A percentile compares a stretch with the other conserved stretches of the same genome.
phyloP scores from a whole-genome alignment of 2,329 filamentous ascomycete genomes.

The Periconia macrospinosa region DNA sequence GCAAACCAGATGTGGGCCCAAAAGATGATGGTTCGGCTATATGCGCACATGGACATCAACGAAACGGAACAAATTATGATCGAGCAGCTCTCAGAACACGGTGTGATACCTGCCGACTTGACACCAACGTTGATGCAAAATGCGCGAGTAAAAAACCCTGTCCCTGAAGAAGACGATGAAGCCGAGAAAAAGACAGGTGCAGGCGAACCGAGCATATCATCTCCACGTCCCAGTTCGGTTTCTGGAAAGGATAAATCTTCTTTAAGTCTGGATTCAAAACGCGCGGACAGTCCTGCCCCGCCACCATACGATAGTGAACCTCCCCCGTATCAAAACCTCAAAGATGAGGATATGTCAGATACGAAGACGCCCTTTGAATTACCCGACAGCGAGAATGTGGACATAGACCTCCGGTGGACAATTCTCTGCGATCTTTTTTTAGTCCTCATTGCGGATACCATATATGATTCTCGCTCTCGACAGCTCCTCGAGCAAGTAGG shows the following conservation, averaged over 20 bases:
- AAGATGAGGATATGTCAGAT: conserved; percentile 72
- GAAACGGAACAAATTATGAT: conserved; percentile 96
- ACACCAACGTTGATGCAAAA: conserved; percentile 89
- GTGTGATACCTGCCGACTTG: conserved; percentile 80
- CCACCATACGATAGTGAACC: conserved; percentile 58
- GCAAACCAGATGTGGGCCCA: conserved; percentile 94
- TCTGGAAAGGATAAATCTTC: conserved; percentile 28
- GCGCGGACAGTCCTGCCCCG: conserved; percentile 42
- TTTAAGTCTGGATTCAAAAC: conserved; percentile 36
- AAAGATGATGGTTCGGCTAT: conserved; percentile 95
- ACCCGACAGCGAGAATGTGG: conserved; percentile 78
- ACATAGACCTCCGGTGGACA: conserved; percentile 96
- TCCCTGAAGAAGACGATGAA: conserved; percentile 57
- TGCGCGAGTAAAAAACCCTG: conserved; percentile 87
- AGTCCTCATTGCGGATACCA: conserved; percentile 91
- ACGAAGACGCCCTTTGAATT: conserved; percentile 83
- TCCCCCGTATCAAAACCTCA: conserved; percentile 61
- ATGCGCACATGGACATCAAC: conserved; percentile 95
- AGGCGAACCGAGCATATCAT: conserved; percentile 36
- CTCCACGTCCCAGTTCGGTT: conserved; percentile 26
- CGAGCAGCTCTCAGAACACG: conserved; percentile 91
- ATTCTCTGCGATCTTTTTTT: conserved; percentile 95
- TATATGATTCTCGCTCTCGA: conserved; percentile 88
- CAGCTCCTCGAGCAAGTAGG: conserved; percentile 82
- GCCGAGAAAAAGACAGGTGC: conserved; percentile 23